Evolutionary conservation across 306 rosid genomes (phyloP), one percentile per base, ranked within the genome.

Genomic region (Morella rubra): DNA sequence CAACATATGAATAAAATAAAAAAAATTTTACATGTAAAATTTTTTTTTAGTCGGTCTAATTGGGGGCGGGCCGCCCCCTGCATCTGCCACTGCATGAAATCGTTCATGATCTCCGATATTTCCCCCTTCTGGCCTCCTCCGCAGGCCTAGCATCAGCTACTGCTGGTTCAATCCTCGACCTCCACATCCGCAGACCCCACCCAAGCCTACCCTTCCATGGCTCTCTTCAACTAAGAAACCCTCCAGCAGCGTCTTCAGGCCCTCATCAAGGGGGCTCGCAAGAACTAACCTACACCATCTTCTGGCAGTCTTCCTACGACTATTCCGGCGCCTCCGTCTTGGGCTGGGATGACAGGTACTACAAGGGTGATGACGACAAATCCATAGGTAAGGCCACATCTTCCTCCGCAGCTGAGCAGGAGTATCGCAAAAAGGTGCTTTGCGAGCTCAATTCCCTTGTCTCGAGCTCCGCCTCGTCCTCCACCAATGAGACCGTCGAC

Each of bases 281-380:
- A 93, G 85, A 78, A 44, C 77, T 95, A 97, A 92, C 96, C 49
- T 95, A 95, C 76, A 97, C 98, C 5, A 95, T 95, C 59, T 95
- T 95, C 88, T 94, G 99, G 99, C 99, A 92, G 79, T 84, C 91
- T 1, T 89, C 97, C 0, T 89, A 87, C 24, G 96, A 95, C 45
- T 77, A 72, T 72, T 59, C 93, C 12, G 88, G 90, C 24, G 53
- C 76, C n/a, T 52, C 92, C 0, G 84, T 92, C 8, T 86, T 95
- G 37, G 97, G 93, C 2, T 95, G 99, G 98, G 99, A 98, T 4
- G 98, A 95, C 40, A 98, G 98, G 0, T 95, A 92, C 76, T 95
- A 95, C 74, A 95, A 89, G 73, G 99, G 97, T 19, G 97, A 95
- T 18, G 94, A 90, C 41, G 91, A 86, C 46, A 90, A 90, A 72